A percentile compares a stretch with the other conserved stretches of the same genome.
phyloP scores from a whole-genome alignment of 2,329 filamentous ascomycete genomes.

The Microcyclospora pomicola region DNA sequence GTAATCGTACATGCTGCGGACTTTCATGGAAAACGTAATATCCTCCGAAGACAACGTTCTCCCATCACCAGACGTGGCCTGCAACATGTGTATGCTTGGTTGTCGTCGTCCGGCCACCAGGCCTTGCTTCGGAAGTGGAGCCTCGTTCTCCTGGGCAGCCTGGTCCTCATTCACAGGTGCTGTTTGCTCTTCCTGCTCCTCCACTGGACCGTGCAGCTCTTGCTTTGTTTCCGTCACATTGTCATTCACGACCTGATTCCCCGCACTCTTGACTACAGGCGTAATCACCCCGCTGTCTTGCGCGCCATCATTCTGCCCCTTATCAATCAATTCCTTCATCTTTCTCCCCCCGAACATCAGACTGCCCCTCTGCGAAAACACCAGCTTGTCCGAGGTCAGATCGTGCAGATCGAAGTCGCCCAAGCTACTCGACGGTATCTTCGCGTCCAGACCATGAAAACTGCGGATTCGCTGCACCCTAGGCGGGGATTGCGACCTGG shows the following conservation, averaged over 20 bases:
- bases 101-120: conserved; percentile 19
- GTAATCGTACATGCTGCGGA: conserved; percentile 50
- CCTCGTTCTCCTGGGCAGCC: too few species aligned
- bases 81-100: conserved; percentile 24
- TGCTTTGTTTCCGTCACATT: background rate
- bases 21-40: conserved; percentile 47
- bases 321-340: conserved; percentile 22
- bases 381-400: conserved; percentile 36
- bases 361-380: conserved; percentile 48
- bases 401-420: conserved; percentile 38
- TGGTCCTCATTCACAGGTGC: too few species aligned
- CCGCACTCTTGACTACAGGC: conserved; percentile 1
- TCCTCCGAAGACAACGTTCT: conserved; percentile 50
- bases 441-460: conserved; percentile 39
- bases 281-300: conserved; percentile 1
- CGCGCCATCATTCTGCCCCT: conserved; percentile 5
- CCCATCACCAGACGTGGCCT: conserved; percentile 20
- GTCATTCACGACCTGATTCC: background rate
- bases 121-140: conserved; percentile 4
- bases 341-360: conserved; percentile 42
- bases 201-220: too few species aligned
- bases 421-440: conserved; percentile 41
- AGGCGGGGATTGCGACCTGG: conserved; percentile 3
- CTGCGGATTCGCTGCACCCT: conserved; percentile 12
- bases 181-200: too few species aligned